Conservation (phyloP, 2,329 filamentous ascomycete genomes). For the Alternaria sp. region DNA sequence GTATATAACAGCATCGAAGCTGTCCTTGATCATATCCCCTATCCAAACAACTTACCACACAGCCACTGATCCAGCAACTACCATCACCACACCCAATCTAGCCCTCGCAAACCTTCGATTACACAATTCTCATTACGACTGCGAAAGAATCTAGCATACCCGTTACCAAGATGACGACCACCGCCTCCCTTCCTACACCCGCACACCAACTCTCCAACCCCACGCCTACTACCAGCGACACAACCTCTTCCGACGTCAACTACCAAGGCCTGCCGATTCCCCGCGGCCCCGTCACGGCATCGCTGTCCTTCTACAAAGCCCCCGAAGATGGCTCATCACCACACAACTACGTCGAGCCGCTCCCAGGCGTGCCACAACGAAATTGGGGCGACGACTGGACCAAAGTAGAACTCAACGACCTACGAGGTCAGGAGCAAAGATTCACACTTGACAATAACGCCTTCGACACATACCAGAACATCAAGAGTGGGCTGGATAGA, state of each 20-base stretch:
- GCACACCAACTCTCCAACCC: constrained; percentile 50
- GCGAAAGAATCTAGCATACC: background rate
- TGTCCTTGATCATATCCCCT: constrained; percentile 10
- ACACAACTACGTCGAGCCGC: constrained; percentile 65
- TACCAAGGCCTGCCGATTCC: constrained; percentile 41
- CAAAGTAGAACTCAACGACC: constrained; percentile 69
- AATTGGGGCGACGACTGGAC: constrained; percentile 65
- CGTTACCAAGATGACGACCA: constrained; percentile 50
- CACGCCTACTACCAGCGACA: constrained; percentile 31
- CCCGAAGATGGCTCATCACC: constrained; percentile 38
- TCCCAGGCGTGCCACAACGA: constrained; percentile 66
- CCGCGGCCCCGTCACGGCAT: constrained; percentile 34
- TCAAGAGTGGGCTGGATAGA: constrained; percentile 63
- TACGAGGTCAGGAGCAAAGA: constrained; percentile 71
- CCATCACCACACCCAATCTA: background rate
- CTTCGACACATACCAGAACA: constrained; percentile 69
- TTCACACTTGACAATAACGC: constrained; percentile 76
- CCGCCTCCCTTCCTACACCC: constrained; percentile 50
- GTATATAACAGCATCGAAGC: constrained; percentile 29
- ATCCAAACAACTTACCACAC: constrained; percentile 15
- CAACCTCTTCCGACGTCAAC: constrained; percentile 40
- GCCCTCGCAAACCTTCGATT: background rate
- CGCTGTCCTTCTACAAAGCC: constrained; percentile 38
- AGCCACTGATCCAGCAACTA: constrained; percentile 12
- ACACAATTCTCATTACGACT: background rate